phyloP scores from a whole-genome alignment of 1,139 yeast genomes.

The Scheffersomyces stambukii region DNA sequence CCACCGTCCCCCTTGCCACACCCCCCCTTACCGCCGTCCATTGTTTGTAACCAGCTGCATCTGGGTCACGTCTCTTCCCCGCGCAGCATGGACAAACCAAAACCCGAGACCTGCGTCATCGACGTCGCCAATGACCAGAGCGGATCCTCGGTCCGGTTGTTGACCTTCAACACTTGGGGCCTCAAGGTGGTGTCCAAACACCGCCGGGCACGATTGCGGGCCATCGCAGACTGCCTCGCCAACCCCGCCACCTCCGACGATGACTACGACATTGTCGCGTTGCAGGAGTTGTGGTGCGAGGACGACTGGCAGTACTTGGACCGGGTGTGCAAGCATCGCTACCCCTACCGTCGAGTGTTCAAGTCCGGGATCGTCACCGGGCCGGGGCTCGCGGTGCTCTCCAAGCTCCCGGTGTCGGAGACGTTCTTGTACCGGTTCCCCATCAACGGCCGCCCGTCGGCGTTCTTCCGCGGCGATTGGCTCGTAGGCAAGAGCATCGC shows the following conservation, averaged over 20 bases:
- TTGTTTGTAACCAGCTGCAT: no score
- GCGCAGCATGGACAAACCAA: no score
- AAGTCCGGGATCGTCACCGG: constrained; percentile 86
- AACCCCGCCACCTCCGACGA: constrained; percentile 29
- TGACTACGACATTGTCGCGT: constrained; percentile 76
- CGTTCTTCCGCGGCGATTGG: constrained; percentile 95
- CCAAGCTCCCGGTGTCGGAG: constrained; percentile 77
- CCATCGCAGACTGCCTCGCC: constrained; percentile 68
- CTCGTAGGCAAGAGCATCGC: constrained; percentile 91
- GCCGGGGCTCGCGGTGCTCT: constrained; percentile 85
- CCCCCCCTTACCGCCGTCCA: no score
- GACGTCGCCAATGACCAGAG: no score
- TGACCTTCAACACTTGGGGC: constrained; percentile 87
- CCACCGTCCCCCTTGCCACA: no score
- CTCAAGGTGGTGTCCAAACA: constrained; percentile 72
- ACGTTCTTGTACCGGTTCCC: constrained; percentile 83
- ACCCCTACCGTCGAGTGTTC: constrained; percentile 68
- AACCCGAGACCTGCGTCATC: no score
- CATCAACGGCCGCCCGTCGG: constrained; percentile 90
- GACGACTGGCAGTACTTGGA: constrained; percentile 73
- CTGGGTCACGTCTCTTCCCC: no score
- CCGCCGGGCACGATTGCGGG: constrained; percentile 60
- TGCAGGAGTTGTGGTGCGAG: constrained; percentile 91
- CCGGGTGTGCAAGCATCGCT: constrained; percentile 37
- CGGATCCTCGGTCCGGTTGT: constrained; percentile 43